A percentile compares a stretch with the other conserved stretches of the same genome.
phyloP scores from a whole-genome alignment of 192 early-diverging fungal genomes.

The Backusella mclennaniae region DNA sequence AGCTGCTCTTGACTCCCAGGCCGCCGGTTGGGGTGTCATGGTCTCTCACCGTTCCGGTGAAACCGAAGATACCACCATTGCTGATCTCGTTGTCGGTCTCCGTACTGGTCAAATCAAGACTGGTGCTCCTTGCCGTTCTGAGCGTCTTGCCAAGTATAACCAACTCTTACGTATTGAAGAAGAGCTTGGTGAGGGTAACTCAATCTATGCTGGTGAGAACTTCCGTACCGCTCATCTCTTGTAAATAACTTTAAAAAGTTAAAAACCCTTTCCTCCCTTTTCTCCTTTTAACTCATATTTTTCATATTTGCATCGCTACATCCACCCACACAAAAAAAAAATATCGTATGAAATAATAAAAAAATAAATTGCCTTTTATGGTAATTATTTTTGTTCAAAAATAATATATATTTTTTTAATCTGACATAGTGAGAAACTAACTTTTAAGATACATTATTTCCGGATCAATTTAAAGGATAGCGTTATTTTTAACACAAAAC shows the following conservation, averaged over 20 bases:
- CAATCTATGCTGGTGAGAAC: constrained; percentile 90
- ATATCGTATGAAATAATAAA: not conserved
- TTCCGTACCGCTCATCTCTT: constrained; percentile 75
- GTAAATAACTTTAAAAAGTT: constrained; percentile 37
- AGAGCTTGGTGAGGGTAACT: constrained; percentile 81
- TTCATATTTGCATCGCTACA: not conserved
- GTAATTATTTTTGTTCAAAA: constrained; percentile 1
- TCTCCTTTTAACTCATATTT: not conserved
- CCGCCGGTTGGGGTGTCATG: constrained; percentile 98
- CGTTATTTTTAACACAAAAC: too few relatives aligned
- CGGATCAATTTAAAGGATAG: too few relatives aligned
- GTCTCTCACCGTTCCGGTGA: constrained; percentile 98
- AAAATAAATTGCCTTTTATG: not conserved
- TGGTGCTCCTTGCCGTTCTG: constrained; percentile 96
- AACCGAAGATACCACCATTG: constrained; percentile 96
- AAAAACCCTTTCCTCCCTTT: not conserved
- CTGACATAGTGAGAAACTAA: too few relatives aligned
- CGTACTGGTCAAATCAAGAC: constrained; percentile 98
- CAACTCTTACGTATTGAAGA: constrained; percentile 98
- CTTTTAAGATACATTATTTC: too few relatives aligned
- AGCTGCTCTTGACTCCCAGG: constrained; percentile 71
- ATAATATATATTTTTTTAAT: not conserved
- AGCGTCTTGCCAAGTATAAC: constrained; percentile 99
- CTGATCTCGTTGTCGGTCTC: constrained; percentile 95
- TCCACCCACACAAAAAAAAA: not conserved